Evolutionary conservation across 345 rosid genomes (phyloP).

Genomic region (Brassica napus): Da-Ae NC_063448.1:17116001-17116500

Average conservation of each 20-base stretch:
- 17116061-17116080: not conserved
- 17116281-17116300: no score
- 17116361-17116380: no score
- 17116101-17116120: conserved; percentile 25
- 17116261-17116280: no score
- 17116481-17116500: conserved; percentile 21
- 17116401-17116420: not conserved
- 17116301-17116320: no score
- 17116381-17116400: no score
- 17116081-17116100: not conserved
- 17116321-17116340: no score
- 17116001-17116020: conserved; percentile 3
- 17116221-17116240: conserved; percentile 2
- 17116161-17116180: conserved; percentile 1
- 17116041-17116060: not conserved
- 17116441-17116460: conserved; percentile 5
- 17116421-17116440: not conserved
- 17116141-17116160: conserved; percentile 22
- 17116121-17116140: conserved; percentile 4
- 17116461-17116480: conserved; percentile 8
- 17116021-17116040: conserved; percentile 23
- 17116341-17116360: no score
- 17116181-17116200: not conserved
- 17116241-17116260: not conserved
- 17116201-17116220: conserved; percentile 18